A percentile compares a stretch with the other conserved stretches of the same genome.
Evolutionary conservation across 2,329 filamentous ascomycete species (phyloP).

Genomic region (Monosporascus sp.): DNA sequence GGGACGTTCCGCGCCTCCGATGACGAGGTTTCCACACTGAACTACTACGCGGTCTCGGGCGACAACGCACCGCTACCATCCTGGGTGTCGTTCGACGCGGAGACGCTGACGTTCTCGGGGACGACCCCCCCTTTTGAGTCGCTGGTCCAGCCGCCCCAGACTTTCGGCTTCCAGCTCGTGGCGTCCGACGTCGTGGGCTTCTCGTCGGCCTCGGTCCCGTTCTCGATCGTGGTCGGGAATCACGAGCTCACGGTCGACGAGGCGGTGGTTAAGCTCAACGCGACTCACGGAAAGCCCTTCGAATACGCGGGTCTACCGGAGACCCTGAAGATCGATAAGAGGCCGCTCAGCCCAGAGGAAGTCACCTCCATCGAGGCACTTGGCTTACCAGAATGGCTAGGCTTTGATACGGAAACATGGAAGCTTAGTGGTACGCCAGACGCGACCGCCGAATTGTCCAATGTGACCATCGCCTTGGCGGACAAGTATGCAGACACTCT

Average conservation of each 20-base stretch:
- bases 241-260: slow-evolving; percentile 64
- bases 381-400: slow-evolving; percentile 63
- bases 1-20: slow-evolving; percentile 59
- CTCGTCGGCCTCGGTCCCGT: slow-evolving; percentile 57
- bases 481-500: slow-evolving; percentile 58
- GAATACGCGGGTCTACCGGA: slow-evolving; percentile 46
- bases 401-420: slow-evolving; percentile 57
- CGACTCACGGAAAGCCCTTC: slow-evolving; percentile 47
- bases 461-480: slow-evolving; percentile 55
- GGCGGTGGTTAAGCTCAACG: slow-evolving; percentile 50
- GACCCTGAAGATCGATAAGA: slow-evolving; percentile 54
- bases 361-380: slow-evolving; percentile 45
- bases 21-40: slow-evolving; percentile 34
- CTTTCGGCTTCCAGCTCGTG: slow-evolving; percentile 66
- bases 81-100: slow-evolving; percentile 72
- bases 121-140: slow-evolving; percentile 61
- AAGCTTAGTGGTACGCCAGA: slow-evolving; percentile 61
- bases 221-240: slow-evolving; percentile 66
- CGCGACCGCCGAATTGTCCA: slow-evolving; percentile 49
- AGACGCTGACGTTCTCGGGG: slow-evolving; percentile 63
- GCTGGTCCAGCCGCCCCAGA: slow-evolving; percentile 62
- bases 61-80: slow-evolving; percentile 80
- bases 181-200: slow-evolving; percentile 79
- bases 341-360: slow-evolving; percentile 41
- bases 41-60: slow-evolving; percentile 72